Evolutionary conservation across 108 stramenopile species (phyloP), one percentile per base, ranked within the genome.

Genomic region (Nitzschia inconspicua): DNA sequence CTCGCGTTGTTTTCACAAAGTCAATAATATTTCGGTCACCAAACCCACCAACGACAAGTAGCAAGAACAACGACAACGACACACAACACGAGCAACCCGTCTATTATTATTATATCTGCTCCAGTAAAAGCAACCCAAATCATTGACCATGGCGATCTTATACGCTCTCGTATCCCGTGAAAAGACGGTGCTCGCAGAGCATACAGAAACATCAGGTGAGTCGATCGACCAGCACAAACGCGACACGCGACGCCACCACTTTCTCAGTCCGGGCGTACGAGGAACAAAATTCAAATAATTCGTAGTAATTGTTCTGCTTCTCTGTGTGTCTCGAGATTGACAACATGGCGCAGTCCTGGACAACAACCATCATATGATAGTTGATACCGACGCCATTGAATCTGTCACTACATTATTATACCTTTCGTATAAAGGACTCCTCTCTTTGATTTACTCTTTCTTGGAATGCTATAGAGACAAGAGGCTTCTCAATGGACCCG

Each of bases 161-260:
- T 99, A 99, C 65, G 90, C 95, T 16, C 79, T 99, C 20, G 79
- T 99, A 22, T 97, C 99, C 22, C 79, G 98, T 26, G 91, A 93
- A 47, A 96, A 90, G 73, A 89, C 94, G 13, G 97, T 98, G 35
- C 78, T 99, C 22, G 94, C 96, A 13, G 99, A 99, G 65, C 83
- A 94, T 57, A 97, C 97, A 2, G 70, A 86, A 18, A 80, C 93
- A 26, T 85, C 88, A 25, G 96, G 95, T 86, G 37, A 88, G 88
- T 66, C 30, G 14, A 10, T 27, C 29, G n/a, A n/a, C n/a, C n/a
- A 25, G 44, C 42, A 7, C 9, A 8, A 10, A 19, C 9, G 23
- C 23, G 26, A 20, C 9, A 6, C 26, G 23, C 24, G 4, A 46
- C 18, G 44, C 4, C 4, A 44, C 9, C 5, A 44, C 3, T 44